Base-by-base conservation (phyloP, 2,329 filamentous ascomycete species). In the Aspergillus luchuensis region DNA sequence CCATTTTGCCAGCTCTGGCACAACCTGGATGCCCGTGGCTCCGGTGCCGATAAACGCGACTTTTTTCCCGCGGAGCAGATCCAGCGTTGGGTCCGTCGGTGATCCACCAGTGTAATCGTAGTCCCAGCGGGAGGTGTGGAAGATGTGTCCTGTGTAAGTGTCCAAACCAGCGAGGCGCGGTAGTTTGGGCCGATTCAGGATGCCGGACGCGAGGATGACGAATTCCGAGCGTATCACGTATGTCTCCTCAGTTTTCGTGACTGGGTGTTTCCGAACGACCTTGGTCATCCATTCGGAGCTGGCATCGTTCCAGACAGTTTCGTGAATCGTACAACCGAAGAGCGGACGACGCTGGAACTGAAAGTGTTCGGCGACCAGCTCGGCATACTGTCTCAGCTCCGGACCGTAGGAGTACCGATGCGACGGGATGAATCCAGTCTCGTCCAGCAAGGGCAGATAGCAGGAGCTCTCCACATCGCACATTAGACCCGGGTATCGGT, bases 401-500 rank as follows among this genome's bases (percentile, higher is more conserved):
- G 25, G 11, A 0, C 64, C 64, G 5, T 36, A 57, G 1, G 52
- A 51, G 38, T 62, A 66, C n/a, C 57, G 52, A 2, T 57, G 15
- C 15, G 15, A 47, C 0, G 64, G 64, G 4, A 63, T 50, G 36
- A 62, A 65, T 1, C 60, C 64, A 4, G 62, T 66, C n/a, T 66
- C 57, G 5, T 59, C 66, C 21, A 57, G 61, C 30, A 50, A 51
- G 5, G 64, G 64, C 47, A 66, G 30, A 33, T 66, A 64, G 15
- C 56, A 45, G 25, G 83, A 86, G 57, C 79, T 80, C 72, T 89
- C 86, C 1, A 85, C 73, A 65, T 89, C 86, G 69, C 85, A 88
- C 67, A 72, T 74, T 3, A 81, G 62, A 2, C 81, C 81, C 4
- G 81, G 80, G 59, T 82, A 83, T 4, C 78, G 71, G 55, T 83